A percentile compares a stretch with the other conserved stretches of the same genome.
Conservation (phyloP, 805 yeast genomes). For the Saccharomycopsis sp. region DNA sequence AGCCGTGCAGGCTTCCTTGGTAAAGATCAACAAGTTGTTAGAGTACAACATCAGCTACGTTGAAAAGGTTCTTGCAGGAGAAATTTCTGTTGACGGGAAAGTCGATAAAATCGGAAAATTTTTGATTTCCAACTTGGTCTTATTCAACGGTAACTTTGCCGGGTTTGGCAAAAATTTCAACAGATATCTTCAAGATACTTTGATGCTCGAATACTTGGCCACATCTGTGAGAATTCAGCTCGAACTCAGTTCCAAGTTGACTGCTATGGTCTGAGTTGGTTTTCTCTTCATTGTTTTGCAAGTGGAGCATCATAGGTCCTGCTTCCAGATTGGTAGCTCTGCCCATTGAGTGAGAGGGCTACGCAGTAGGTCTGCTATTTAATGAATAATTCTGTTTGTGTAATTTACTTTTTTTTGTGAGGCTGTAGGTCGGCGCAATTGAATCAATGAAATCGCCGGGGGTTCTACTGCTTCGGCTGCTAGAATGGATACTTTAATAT, state of each 20-base stretch:
- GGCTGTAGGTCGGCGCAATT: too few species aligned
- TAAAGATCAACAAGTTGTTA: slow-evolving; percentile 39
- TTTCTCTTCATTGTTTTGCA: background rate
- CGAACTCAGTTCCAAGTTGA: slow-evolving; percentile 68
- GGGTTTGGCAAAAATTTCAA: slow-evolving; percentile 55
- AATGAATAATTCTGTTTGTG: too few species aligned
- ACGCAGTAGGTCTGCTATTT: too few species aligned
- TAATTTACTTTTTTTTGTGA: too few species aligned
- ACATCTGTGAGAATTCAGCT: slow-evolving; percentile 80
- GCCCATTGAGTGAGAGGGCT: too few species aligned
- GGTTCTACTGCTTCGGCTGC: too few species aligned
- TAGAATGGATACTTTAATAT: too few species aligned
- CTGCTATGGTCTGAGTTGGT: slow-evolving; percentile 40
- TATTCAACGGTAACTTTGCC: slow-evolving; percentile 39
- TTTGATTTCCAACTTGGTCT: slow-evolving; percentile 50
- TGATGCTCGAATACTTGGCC: slow-evolving; percentile 76
- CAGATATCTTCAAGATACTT: slow-evolving; percentile 69
- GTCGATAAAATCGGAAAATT: slow-evolving; percentile 60
- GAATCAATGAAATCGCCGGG: too few species aligned
- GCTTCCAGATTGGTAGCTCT: too few species aligned
- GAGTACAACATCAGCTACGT: slow-evolving; percentile 45
- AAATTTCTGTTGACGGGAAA: slow-evolving; percentile 43
- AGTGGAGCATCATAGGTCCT: too few species aligned
- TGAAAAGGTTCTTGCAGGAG: slow-evolving; percentile 35
- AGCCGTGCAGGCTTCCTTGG: slow-evolving; percentile 40